Base-by-base conservation (phyloP, 305 asterid species). In the Plantago coronopus region DNA sequence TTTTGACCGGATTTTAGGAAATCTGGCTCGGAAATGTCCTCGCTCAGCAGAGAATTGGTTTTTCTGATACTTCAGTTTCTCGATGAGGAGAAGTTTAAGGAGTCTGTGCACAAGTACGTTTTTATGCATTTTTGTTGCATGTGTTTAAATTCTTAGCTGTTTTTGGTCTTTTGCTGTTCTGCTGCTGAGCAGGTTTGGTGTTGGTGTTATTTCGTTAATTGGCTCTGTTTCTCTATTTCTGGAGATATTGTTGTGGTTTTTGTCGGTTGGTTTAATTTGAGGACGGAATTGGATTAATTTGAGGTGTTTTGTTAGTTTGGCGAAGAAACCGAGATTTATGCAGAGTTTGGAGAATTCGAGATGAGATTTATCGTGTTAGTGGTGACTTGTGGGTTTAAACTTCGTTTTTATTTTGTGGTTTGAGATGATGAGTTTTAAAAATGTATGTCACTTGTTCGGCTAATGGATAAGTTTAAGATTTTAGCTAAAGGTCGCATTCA, bases 61-160 rank as follows among this genome's bases (percentile, higher is more conserved):
- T 88, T 91, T 69, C 82, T 91, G 58, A 91, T 91, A 79, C 95
- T 91, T 59, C 98, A 88, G 82, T 88, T 91, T 70, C 91, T 88
- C 2, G 98, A 88, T 64, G 97, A 91, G 83, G 98, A 91, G 79
- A 91, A 91, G 79, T 91, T 91, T 75, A 91, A 91, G 81, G 95
- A 91, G 68, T 86, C 98, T 29, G 98, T 91, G 73, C 98, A 91
- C 74, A 91, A 69, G 98, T 86, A 75, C 40, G 20, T 55, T 17
- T 54, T 14, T 49, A 49, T 34, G 40, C 20, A 63, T 31, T 69
- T 21, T 64, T 17, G 20, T 48, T 48, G 25, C 54, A 27, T 20
- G 17, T 17, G 18, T 51, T 19, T 54, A n/a, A 18, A 19, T 54
- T 37, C 16, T 65, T 38, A 22, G 54, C 58, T 63, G 64, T 62